Evolutionary conservation across 139 green algal genomes (phyloP), one percentile per base, ranked within the genome.

Genomic region (Penium margaritaceum): DNA sequence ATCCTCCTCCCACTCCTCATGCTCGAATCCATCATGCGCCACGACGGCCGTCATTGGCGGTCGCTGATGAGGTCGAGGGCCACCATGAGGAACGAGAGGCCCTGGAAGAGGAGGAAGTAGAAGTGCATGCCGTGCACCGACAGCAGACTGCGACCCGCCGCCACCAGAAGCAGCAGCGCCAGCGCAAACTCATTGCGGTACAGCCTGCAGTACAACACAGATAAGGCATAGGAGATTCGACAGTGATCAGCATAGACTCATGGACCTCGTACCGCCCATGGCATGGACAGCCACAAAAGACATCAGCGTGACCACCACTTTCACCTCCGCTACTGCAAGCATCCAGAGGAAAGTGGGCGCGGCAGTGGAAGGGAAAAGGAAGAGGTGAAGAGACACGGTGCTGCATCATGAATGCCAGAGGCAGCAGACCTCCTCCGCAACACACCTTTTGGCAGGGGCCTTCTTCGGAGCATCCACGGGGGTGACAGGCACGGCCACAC

Each of bases 41-140:
- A 24, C n/a, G n/a, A 6, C 14, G 14, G 51, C 51, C 29, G 51
- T 27, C 44, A 68, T 44, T 68, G 35, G 61, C 37, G 57, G 14
- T 76, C 68, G 32, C 68, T 46, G 27, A 76, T 65, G 54, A 76
- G 51, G 68, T 76, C 68, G 19, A 76, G 68, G 41, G 34, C 68
- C 2, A 76, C 51, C 14, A 76, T 44, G 27, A 76, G 41, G 68
- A 76, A 76, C 27, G 68, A 34, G 27, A 76, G 27, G 7, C 68
- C 68, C 38, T 80, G 73, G 66, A 80, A 80, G 35, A 70, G 30
- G 47, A 80, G 66, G 37, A 80, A 76, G 65, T 77, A 80, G 63
- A 77, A 77, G 65, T 80, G 73, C 64, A 77, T 77, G 32, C 73
- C 73, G 17, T 70, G 29, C 63, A 62, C 65, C 19, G 53, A 41